These are phyloP conservation scores for Carex pumila DNA, from an alignment of 176 grass and related monocot species.

Conservation along the genomic window DNA sequence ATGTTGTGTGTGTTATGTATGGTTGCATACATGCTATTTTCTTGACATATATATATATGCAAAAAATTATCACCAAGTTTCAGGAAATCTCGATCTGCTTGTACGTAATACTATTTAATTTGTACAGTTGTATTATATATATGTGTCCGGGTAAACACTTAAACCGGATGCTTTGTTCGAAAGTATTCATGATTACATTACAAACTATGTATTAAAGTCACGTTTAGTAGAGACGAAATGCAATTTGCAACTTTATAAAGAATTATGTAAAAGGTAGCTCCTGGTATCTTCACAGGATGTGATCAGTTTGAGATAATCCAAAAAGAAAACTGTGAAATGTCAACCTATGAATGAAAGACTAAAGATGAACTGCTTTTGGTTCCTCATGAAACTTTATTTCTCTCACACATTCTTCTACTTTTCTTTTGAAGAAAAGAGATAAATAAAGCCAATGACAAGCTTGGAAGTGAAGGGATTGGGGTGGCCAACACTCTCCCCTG, in stretches of 20 bases:
- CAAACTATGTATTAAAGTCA: neutral
- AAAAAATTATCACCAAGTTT: neutral
- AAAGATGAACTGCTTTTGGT: constrained; percentile 37
- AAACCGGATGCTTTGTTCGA: neutral
- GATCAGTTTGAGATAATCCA: constrained; percentile 34
- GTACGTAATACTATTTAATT: neutral
- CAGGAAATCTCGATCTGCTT: neutral
- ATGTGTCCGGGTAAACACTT: neutral
- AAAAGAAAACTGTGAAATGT: constrained; percentile 53
- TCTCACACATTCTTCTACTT: constrained; percentile 20
- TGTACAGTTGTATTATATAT: neutral
- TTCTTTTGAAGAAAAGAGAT: constrained; percentile 31
- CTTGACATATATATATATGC: neutral
- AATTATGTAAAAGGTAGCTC: constrained; percentile 7
- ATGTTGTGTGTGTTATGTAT: neutral
- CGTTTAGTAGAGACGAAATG: neutral
- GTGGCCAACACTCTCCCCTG: constrained; percentile 66
- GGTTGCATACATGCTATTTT: neutral
- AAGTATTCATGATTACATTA: neutral
- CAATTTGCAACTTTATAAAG: neutral
- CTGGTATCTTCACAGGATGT: constrained; percentile 26
- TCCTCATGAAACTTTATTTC: constrained; percentile 26
- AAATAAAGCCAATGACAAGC: constrained; percentile 81
- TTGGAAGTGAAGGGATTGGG: constrained; percentile 93
- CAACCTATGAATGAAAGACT: constrained; percentile 66